Base-by-base conservation (phyloP, 352 stramenopile species). In the Globisporangium ultimum region DNA sequence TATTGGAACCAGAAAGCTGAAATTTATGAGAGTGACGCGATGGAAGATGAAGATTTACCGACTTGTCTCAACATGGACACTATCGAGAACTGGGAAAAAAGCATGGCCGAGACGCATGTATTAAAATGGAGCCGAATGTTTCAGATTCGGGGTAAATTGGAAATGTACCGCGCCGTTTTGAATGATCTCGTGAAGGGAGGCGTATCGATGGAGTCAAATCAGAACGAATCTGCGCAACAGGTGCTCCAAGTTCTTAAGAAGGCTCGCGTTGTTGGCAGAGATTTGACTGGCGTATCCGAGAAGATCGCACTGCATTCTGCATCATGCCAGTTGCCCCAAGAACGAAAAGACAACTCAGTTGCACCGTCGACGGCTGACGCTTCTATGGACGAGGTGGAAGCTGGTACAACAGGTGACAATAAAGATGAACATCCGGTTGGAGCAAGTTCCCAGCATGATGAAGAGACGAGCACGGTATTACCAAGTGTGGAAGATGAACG, bases 41-140 rank as follows among this genome's bases (percentile, higher is more conserved):
- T 67, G n/a, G 24, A 10, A 41, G 54, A 63, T 47, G 47, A 62
- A 15, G 38, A 34, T 36, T 36, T 20, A 28, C 12, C 40, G 40
- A 34, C 67, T 22, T 45, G 63, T 34, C 18, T 74, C 13, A 63
- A 50, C 42, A 21, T 57, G 24, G 64, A 74, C 8, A 13, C 57
- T n/a, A 76, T 84, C 54, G 67, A 57, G 22, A 63, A 48, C 0
- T 84, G 74, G 74, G 67, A 71, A 36, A 65, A 70, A 42, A 47
- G 50, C 10, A n/a, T 42, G n/a, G 38, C 65, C 13, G 34, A 58
- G 6, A 59, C 65, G n/a, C 66, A 74, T 66, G 61, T 76, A 61
- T 61, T 84, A 38, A 68, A 67, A 34, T 82, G 68, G 70, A 84
- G 75, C 28, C 69, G 79, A 13, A 72, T 82, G 47, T 81, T 78